Evolutionary conservation across 345 rosid genomes (phyloP).

Genomic region (Jatropha curcas): DNA sequence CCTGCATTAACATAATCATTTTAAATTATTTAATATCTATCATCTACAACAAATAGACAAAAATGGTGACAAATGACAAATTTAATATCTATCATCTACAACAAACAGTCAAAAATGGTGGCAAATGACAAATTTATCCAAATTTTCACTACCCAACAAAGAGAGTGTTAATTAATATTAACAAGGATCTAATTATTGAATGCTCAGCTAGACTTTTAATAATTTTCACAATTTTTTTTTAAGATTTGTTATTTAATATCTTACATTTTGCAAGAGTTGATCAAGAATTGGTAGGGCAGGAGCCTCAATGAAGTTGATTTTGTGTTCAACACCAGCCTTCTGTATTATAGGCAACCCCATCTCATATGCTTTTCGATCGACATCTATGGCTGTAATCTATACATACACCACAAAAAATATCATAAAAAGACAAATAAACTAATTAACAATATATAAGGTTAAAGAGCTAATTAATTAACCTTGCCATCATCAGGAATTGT

Average conservation of each 20-base stretch:
- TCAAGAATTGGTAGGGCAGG: conserved; percentile 6
- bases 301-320: conserved; percentile 4
- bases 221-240: too few species aligned
- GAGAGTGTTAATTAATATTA: too few species aligned
- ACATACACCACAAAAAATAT: too few species aligned
- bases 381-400: conserved; percentile 13
- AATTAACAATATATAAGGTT: too few species aligned
- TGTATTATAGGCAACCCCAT: background rate
- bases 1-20: background rate
- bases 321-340: conserved; percentile 15
- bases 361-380: background rate
- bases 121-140: background rate
- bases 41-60: too few species aligned
- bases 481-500: conserved; percentile 1
- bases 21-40: too few species aligned
- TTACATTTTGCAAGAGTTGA: conserved; percentile 7
- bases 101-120: too few species aligned
- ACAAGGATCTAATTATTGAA: too few species aligned
- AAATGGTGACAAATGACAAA: background rate
- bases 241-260: background rate
- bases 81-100: too few species aligned
- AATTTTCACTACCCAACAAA: too few species aligned
- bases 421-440: too few species aligned
- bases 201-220: too few species aligned
- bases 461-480: background rate